These are phyloP conservation scores for Capillidium rhysosporum DNA, from an alignment of 371 early-diverging fungal genomes.

Conservation along the genomic window DNA sequence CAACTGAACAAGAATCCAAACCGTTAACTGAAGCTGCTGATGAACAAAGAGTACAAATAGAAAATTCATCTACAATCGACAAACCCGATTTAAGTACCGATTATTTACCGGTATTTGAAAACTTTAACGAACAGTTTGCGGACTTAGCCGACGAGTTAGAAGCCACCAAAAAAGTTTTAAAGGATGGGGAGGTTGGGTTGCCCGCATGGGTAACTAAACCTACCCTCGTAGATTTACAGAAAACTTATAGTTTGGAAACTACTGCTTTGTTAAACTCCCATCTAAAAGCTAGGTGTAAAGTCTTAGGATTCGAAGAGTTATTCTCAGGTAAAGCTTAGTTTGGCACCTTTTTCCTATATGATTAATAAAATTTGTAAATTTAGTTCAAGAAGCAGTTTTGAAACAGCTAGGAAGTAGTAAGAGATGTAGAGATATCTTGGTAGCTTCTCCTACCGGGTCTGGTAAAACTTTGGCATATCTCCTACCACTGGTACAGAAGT, in stretches of 20 bases:
- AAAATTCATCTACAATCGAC: too few species aligned
- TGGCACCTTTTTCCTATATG: neutral
- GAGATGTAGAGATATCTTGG: constrained; percentile 52
- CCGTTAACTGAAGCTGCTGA: too few species aligned
- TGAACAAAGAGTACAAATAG: too few species aligned
- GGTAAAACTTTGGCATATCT: constrained; percentile 97
- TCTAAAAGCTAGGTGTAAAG: constrained; percentile 33
- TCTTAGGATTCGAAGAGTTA: constrained; percentile 39
- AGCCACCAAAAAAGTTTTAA: constrained; percentile 5
- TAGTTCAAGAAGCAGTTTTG: constrained; percentile 71
- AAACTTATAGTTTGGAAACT: constrained; percentile 19
- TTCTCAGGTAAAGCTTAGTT: constrained; percentile 39
- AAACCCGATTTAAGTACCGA: too few species aligned
- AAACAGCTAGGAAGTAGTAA: constrained; percentile 25
- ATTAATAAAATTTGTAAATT: neutral
- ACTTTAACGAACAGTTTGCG: too few species aligned
- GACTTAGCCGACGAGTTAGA: neutral
- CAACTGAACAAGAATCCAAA: too few species aligned
- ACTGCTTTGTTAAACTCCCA: constrained; percentile 29
- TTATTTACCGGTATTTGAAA: too few species aligned
- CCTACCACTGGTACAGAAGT: constrained; percentile 68
- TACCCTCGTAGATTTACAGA: constrained; percentile 36
- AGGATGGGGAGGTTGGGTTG: constrained; percentile 32
- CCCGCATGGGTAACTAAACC: constrained; percentile 76
- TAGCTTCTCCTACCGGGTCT: constrained; percentile 87